phyloP scores from a whole-genome alignment of 2,329 filamentous ascomycete genomes.

The Clarireedia homoeocarpa region DNA sequence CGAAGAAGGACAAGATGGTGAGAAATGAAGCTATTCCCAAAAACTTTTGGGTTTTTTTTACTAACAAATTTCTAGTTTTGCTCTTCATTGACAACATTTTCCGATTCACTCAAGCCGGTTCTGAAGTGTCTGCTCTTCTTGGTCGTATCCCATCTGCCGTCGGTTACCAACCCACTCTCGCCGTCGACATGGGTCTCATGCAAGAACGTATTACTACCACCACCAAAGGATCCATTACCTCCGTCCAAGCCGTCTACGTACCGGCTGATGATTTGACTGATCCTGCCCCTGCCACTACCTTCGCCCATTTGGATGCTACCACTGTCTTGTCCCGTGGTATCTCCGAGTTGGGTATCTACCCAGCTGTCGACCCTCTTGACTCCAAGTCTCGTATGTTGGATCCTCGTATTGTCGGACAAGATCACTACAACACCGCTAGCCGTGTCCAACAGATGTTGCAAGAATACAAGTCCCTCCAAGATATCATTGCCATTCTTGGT shows the following conservation, averaged over 20 bases:
- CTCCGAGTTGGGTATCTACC: constrained; percentile 99
- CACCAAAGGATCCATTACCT: constrained; percentile 98
- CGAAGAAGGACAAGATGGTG: constrained; percentile 75
- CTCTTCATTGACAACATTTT: constrained; percentile 99
- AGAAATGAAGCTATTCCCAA: constrained; percentile 28
- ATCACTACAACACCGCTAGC: constrained; percentile 93
- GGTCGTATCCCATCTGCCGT: constrained; percentile 99
- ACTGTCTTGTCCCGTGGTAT: constrained; percentile 99
- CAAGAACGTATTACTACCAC: constrained; percentile 99
- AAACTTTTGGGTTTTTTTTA: background rate
- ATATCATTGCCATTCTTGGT: constrained; percentile 98
- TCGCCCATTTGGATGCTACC: constrained; percentile 99
- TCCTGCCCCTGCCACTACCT: constrained; percentile 97
- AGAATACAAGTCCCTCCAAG: constrained; percentile 99
- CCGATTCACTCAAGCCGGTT: constrained; percentile 99
- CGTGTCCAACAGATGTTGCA: constrained; percentile 98
- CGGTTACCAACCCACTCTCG: constrained; percentile 98
- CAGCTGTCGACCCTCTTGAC: constrained; percentile 98
- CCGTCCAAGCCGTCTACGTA: constrained; percentile 99
- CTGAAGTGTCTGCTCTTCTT: constrained; percentile 97
- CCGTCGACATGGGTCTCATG: constrained; percentile 98
- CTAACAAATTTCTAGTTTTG: constrained; percentile 54
- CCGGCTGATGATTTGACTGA: constrained; percentile 99
- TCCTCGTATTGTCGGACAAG: constrained; percentile 94
- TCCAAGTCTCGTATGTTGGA: constrained; percentile 99